Percentiles rank a stretch among this genome's conserved stretches.
Conservation (phyloP, 306 rosid genomes). For the Spatholobus suberectus region DNA sequence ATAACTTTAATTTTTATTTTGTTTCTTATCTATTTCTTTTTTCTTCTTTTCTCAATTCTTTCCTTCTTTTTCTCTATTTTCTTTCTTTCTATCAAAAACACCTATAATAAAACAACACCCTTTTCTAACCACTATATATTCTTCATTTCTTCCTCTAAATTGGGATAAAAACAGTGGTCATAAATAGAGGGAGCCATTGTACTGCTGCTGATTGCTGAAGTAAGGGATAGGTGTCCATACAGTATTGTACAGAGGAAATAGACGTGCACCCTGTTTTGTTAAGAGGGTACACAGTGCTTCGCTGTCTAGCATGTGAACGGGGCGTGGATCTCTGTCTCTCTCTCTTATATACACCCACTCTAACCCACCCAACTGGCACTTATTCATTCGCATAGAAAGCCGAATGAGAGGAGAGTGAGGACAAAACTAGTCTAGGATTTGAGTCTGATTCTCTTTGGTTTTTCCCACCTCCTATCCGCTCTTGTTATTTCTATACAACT, state of each 20-base stretch:
- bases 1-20: no score
- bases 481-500: conserved; percentile 40
- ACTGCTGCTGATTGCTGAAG: not conserved
- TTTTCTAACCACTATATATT: conserved; percentile 25
- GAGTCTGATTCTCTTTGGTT: conserved; percentile 44
- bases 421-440: conserved; percentile 64
- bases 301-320: conserved; percentile 89
- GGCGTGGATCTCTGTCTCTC: conserved; percentile 41
- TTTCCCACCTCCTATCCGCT: conserved; percentile 40
- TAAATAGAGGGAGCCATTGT: not conserved
- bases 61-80: no score
- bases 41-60: no score
- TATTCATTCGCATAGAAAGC: conserved; percentile 43
- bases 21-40: no score
- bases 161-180: conserved; percentile 1
- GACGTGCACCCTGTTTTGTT: conserved; percentile 67
- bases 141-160: not conserved
- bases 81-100: no score
- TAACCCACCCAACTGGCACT: conserved; percentile 64
- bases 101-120: conserved; percentile 5
- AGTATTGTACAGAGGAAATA: conserved; percentile 51
- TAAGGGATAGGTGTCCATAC: conserved; percentile 62
- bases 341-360: conserved; percentile 52
- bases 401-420: conserved; percentile 46
- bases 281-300: conserved; percentile 65